Conservation (phyloP, 345 rosid species). For the Gossypium australe region DNA sequence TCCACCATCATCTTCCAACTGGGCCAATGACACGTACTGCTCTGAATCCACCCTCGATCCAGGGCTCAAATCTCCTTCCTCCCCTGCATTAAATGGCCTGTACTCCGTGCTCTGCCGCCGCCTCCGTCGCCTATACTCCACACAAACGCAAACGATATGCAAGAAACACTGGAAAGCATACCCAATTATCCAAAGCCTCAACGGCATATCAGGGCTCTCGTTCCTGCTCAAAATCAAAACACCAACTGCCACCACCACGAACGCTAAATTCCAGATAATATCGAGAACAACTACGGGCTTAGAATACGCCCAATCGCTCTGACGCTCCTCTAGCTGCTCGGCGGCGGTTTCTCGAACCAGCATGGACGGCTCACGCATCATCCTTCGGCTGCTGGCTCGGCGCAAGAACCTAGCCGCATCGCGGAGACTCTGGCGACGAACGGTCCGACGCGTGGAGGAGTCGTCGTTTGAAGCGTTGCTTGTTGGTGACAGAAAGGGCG, state of each 20-base stretch:
- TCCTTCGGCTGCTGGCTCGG: conserved; percentile 79
- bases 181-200: conserved; percentile 80
- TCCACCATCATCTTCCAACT: conserved; percentile 52
- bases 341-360: conserved; percentile 90
- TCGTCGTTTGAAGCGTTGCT: conserved; percentile 16
- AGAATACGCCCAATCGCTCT: conserved; percentile 98
- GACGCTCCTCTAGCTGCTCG: conserved; percentile 95
- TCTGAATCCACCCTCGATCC: conserved; percentile 43
- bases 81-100: conserved; percentile 30
- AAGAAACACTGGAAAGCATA: conserved; percentile 77
- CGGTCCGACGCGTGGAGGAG: conserved; percentile 33
- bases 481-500: conserved; percentile 51
- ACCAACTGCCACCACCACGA: conserved; percentile 61
- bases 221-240: conserved; percentile 57
- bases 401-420: conserved; percentile 80
- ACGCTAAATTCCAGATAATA: conserved; percentile 78
- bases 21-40: conserved; percentile 61
- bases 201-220: conserved; percentile 68
- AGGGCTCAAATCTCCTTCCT: conserved; percentile 44
- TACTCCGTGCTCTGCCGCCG: conserved; percentile 36
- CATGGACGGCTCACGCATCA: conserved; percentile 95
- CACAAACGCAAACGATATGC: conserved; percentile 79
- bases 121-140: conserved; percentile 71
- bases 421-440: conserved; percentile 65
- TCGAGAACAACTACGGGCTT: conserved; percentile 88